phyloP scores from a whole-genome alignment of 1,284 basidiomycete genomes.

The Pisolithus thermaeus region DNA sequence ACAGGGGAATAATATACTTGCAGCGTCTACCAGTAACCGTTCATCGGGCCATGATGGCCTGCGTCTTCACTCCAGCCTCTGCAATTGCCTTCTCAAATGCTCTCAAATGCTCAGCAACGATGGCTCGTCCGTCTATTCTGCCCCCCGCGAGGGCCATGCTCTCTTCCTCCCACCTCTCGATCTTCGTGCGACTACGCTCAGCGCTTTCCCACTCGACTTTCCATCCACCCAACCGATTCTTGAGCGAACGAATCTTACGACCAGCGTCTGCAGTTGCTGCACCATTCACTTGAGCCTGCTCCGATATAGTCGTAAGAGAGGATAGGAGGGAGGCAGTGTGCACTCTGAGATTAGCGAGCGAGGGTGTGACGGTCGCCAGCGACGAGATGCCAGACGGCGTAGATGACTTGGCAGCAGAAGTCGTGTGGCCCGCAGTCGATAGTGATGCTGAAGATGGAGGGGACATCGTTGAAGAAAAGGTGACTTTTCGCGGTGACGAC shows the following conservation, averaged over 20 bases:
- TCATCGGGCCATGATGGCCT: slow-evolving; percentile 62
- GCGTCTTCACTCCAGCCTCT: slow-evolving; percentile 67
- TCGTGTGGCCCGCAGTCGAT: slow-evolving; percentile 8
- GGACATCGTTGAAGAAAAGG: slow-evolving; percentile 11
- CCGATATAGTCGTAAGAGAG: slow-evolving; percentile 73
- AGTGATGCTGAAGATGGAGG: slow-evolving; percentile 23
- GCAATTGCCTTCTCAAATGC: slow-evolving; percentile 66
- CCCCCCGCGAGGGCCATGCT: slow-evolving; percentile 25
- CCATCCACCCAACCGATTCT: slow-evolving; percentile 76
- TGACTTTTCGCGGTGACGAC: slow-evolving; percentile 24
- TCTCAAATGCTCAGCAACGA: slow-evolving; percentile 68
- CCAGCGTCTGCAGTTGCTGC: slow-evolving; percentile 78
- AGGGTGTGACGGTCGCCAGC: slow-evolving; percentile 20
- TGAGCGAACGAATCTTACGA: slow-evolving; percentile 72
- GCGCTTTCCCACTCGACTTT: slow-evolving; percentile 75
- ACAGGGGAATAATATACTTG: neutral
- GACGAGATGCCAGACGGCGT: slow-evolving; percentile 25
- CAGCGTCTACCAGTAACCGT: neutral
- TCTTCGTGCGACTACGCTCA: slow-evolving; percentile 64
- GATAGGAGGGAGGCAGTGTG: slow-evolving; percentile 66
- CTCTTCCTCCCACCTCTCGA: slow-evolving; percentile 74
- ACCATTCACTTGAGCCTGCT: slow-evolving; percentile 79
- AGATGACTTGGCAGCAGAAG: slow-evolving; percentile 15
- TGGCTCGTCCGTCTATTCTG: slow-evolving; percentile 48
- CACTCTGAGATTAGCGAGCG: slow-evolving; percentile 62